A percentile compares a stretch with the other conserved stretches of the same genome.
Conservation (phyloP, 192 early-diverging fungal genomes). For the Rhizoclosmatium globosum region DNA sequence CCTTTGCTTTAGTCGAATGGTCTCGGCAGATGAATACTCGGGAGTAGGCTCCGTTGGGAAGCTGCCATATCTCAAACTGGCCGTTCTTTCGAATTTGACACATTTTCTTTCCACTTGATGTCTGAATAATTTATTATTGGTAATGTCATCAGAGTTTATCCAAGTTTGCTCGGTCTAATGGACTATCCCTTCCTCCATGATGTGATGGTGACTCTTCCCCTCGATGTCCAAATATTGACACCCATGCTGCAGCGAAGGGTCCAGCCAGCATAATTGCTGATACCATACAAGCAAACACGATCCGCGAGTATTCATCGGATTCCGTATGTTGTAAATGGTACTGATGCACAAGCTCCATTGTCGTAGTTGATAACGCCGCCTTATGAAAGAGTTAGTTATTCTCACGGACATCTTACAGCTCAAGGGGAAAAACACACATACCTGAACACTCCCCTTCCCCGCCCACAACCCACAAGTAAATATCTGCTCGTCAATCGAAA, state of each 20-base stretch:
- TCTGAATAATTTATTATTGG: no score
- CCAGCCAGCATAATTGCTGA: conserved; percentile 44
- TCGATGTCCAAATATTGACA: conserved; percentile 38
- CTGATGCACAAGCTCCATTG: conserved; percentile 44
- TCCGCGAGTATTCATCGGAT: conserved; percentile 30
- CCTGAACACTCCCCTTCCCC: conserved; percentile 55
- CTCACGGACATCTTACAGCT: neutral
- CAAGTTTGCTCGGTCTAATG: neutral
- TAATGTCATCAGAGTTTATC: neutral
- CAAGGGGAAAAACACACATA: neutral
- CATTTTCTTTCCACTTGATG: no score
- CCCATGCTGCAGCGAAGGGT: conserved; percentile 46
- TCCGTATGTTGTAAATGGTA: conserved; percentile 32
- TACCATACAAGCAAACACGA: conserved; percentile 52
- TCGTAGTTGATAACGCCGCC: conserved; percentile 37
- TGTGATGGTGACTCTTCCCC: neutral
- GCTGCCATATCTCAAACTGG: no score
- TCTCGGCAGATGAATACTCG: neutral
- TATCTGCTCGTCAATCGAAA: conserved; percentile 41
- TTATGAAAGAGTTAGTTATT: conserved; percentile 1
- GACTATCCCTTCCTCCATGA: neutral
- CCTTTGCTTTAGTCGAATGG: neutral
- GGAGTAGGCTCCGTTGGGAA: no score
- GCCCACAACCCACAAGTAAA: conserved; percentile 48
- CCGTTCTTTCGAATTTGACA: no score